These are phyloP conservation scores for Sclerospora graminicola DNA, from an alignment of 352 stramenopile species.

Conservation along the genomic window DNA sequence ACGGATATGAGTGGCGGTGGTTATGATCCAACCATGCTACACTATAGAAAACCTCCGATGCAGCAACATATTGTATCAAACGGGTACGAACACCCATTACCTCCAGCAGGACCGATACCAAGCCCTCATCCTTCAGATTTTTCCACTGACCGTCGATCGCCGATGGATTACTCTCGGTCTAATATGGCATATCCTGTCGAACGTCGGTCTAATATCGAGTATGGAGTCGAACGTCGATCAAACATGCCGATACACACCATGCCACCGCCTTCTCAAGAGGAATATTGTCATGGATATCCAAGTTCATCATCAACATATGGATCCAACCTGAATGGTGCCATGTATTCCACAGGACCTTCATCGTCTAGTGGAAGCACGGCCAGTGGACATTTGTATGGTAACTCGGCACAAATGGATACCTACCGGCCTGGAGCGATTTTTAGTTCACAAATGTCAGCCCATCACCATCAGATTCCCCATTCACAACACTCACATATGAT, in stretches of 20 bases:
- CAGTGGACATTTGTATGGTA: slow-evolving; percentile 20
- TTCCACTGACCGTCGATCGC: slow-evolving; percentile 30
- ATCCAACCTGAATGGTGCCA: slow-evolving; percentile 29
- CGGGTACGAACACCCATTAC: slow-evolving; percentile 35
- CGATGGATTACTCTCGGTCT: slow-evolving; percentile 10
- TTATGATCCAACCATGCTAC: slow-evolving; percentile 41
- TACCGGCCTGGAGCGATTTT: slow-evolving; percentile 27
- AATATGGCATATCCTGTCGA: slow-evolving; percentile 30
- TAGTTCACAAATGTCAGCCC: slow-evolving; percentile 14
- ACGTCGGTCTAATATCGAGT: slow-evolving; percentile 24
- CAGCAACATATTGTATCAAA: slow-evolving; percentile 24
- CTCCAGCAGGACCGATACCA: slow-evolving; percentile 13
- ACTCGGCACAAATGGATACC: slow-evolving; percentile 19
- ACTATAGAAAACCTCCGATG: slow-evolving; percentile 37
- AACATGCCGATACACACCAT: slow-evolving; percentile 28
- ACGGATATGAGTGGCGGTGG: slow-evolving; percentile 30
- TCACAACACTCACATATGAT: slow-evolving; percentile 33
- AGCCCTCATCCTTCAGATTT: slow-evolving; percentile 24
- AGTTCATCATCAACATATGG: slow-evolving; percentile 11
- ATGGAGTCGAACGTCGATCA: neutral
- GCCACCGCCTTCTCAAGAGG: slow-evolving; percentile 11
- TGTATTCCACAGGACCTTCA: slow-evolving; percentile 30
- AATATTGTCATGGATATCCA: slow-evolving; percentile 20
- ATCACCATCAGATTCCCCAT: slow-evolving; percentile 23
- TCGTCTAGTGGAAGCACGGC: slow-evolving; percentile 16